Percentiles rank a stretch among this genome's conserved stretches.
Evolutionary conservation across 176 grass and related monocot species (phyloP).

Genomic region (Leersia perrieri): DNA sequence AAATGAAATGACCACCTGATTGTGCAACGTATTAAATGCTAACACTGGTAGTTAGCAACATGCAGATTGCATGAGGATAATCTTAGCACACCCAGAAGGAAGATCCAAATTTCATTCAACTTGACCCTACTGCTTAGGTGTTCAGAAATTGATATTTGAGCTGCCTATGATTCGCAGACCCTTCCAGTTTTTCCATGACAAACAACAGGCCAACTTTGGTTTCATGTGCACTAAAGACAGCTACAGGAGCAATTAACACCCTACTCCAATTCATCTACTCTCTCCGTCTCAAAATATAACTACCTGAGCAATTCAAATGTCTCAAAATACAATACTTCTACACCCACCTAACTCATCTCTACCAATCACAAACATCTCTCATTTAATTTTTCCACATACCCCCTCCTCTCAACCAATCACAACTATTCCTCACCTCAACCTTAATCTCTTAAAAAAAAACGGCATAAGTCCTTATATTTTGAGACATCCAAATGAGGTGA

Average conservation of each 20-base stretch:
- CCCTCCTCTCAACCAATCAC: too few species aligned
- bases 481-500: neutral
- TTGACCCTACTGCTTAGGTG: constrained; percentile 46
- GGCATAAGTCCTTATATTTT: too few species aligned
- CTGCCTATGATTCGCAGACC: constrained; percentile 27
- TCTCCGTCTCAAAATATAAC: too few species aligned
- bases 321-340: too few species aligned
- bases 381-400: too few species aligned
- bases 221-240: neutral
- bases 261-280: neutral
- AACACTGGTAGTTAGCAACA: constrained; percentile 32
- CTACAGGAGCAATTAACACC: neutral
- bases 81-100: neutral
- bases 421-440: too few species aligned
- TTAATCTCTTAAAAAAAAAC: too few species aligned
- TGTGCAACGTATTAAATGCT: constrained; percentile 9
- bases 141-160: constrained; percentile 44
- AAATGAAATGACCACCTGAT: neutral
- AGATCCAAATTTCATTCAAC: neutral
- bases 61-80: neutral
- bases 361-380: too few species aligned
- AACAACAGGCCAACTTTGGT: constrained; percentile 7
- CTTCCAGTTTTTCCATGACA: constrained; percentile 4
- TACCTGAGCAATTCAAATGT: too few species aligned
- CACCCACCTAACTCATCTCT: too few species aligned